Evolutionary conservation across 345 rosid species (phyloP).

Genomic region (Conringia planisiliqua): DNA sequence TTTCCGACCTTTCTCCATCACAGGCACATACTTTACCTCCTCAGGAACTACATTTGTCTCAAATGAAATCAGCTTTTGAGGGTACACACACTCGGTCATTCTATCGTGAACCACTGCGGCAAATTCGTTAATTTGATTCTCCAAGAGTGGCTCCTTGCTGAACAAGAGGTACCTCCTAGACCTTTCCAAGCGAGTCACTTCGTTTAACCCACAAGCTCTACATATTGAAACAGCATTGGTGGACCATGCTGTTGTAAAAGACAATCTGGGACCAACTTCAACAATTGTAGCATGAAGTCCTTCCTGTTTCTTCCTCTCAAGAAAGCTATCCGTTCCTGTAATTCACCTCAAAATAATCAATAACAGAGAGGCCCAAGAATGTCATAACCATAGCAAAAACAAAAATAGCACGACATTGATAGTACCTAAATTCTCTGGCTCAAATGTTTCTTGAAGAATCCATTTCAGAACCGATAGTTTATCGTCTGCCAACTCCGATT

Average conservation of each 20-base stretch:
- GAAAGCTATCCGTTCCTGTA: slow-evolving; percentile 67
- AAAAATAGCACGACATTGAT: background rate
- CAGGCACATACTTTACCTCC: slow-evolving; percentile 65
- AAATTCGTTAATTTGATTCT: slow-evolving; percentile 57
- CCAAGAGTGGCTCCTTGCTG: slow-evolving; percentile 52
- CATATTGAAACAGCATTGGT: slow-evolving; percentile 88
- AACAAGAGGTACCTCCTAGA: slow-evolving; percentile 78
- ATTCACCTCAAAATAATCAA: slow-evolving; percentile 19
- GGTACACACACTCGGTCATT: slow-evolving; percentile 84
- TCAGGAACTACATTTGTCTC: slow-evolving; percentile 68
- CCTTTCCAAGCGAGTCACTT: slow-evolving; percentile 80
- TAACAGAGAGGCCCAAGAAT: background rate
- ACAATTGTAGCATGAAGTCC: slow-evolving; percentile 52
- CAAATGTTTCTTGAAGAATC: slow-evolving; percentile 90
- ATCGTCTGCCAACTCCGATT: slow-evolving; percentile 39
- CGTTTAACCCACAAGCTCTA: slow-evolving; percentile 66
- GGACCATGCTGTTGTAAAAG: slow-evolving; percentile 96
- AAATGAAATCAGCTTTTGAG: slow-evolving; percentile 56
- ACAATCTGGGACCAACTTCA: slow-evolving; percentile 88
- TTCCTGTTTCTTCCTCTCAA: slow-evolving; percentile 66
- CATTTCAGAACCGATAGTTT: slow-evolving; percentile 63
- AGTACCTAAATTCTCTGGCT: slow-evolving; percentile 76
- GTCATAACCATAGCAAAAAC: background rate
- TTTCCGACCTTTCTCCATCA: slow-evolving; percentile 79
- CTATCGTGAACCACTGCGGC: slow-evolving; percentile 83